A percentile compares a stretch with the other conserved stretches of the same genome.
Conservation (phyloP, 2,329 filamentous ascomycete genomes). For the Nemania sp. region DNA sequence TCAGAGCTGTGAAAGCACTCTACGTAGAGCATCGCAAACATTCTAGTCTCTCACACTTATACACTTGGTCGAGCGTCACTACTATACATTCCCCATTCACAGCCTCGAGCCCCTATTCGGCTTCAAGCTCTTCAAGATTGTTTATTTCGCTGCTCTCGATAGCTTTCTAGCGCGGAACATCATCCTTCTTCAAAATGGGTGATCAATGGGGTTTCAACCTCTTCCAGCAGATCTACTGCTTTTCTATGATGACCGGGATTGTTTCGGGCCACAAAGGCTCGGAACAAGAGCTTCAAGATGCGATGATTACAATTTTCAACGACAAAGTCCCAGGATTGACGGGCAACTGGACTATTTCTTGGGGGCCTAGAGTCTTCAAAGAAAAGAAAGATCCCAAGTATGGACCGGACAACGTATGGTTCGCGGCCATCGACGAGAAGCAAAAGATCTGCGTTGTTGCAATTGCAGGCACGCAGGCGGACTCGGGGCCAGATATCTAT, state of each 20-base stretch:
- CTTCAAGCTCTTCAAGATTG: too few relatives aligned
- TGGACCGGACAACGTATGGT: slow-evolving; percentile 10
- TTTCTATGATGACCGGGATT: background rate
- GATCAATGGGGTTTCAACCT: slow-evolving; percentile 1
- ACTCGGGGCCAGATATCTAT: background rate
- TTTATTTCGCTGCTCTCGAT: too few relatives aligned
- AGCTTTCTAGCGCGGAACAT: too few relatives aligned
- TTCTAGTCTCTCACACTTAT: too few relatives aligned
- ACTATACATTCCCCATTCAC: too few relatives aligned
- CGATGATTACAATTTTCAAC: background rate
- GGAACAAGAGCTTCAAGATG: background rate
- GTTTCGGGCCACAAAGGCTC: background rate
- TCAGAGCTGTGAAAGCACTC: too few relatives aligned
- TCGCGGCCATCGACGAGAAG: slow-evolving; percentile 4
- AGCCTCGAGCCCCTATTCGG: too few relatives aligned
- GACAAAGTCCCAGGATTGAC: background rate
- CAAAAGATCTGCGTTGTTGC: slow-evolving; percentile 12
- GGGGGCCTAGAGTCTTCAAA: slow-evolving; percentile 10
- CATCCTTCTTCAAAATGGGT: background rate
- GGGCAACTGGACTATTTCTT: slow-evolving; percentile 8
- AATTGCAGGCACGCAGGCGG: slow-evolving; percentile 1
- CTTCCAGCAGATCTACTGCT: slow-evolving; percentile 14
- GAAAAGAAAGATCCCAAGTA: background rate
- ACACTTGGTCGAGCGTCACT: too few relatives aligned
- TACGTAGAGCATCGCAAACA: too few relatives aligned